Evolutionary conservation across 305 asterid genomes (phyloP), one percentile per base, ranked within the genome.

Genomic region (Fraxinus velutina): DNA sequence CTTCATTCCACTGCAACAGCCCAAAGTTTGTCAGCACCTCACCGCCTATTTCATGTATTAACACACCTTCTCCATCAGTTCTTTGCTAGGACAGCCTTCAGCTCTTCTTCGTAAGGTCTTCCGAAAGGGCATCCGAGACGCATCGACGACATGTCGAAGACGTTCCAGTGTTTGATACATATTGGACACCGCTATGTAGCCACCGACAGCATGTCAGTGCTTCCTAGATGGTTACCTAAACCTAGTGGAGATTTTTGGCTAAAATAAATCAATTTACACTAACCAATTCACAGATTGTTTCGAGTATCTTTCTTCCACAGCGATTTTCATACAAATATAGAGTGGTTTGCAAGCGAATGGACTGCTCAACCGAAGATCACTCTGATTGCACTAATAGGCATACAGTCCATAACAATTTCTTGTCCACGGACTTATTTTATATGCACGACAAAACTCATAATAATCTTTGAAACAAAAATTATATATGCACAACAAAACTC

Each of bases 381-480:
- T 66, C 37, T 27, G 19, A 66, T 24, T 66, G 34, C 34, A 2
- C 34, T 24, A 64, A 64, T 24, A 30, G 22, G 74, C 73, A 24
- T 4, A 70, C 37, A 13, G 37, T 70, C 39, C 22, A 29, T 4
- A 5, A 29, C 42, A 27, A 30, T 29, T 29, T 66, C 73, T 24
- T 24, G 73, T 66, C 72, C 72, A 62, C 8, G 5, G 32, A 8
- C 72, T 62, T 62, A 12, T 66, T 24, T 27, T 29, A 24, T 10
- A 24, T 64, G 17, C 73, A 24, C 73, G 12, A 29, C 71, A 62
- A 15, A 52, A 42, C 24, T 81, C n/a, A 42, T 75, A 73, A 68
- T 13, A 77, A 34, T 30, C 75, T 17, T 6, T 3, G 72, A 73
- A 50, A 80, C 39, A 73, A 82, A 79, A 17, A 70, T 34, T 34